Percentiles rank a stretch among this genome's conserved stretches.
These are phyloP conservation scores for Camellia oleifera DNA, from an alignment of 179 eudicot genomes.

Conservation along the genomic window DNA sequence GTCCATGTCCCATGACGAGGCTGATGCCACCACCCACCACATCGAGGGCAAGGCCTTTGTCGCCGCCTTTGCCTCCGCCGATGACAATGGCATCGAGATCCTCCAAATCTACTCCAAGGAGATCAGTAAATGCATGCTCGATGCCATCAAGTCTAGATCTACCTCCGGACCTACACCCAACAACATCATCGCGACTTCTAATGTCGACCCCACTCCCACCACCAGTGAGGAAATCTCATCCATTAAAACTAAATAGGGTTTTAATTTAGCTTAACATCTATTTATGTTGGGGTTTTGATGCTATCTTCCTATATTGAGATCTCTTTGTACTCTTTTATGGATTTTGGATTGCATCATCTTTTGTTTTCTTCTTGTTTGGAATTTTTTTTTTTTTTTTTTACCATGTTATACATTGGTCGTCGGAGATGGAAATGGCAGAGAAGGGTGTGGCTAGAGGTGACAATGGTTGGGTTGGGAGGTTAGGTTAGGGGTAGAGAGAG, in stretches of 20 bases:
- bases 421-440: too few relatives aligned
- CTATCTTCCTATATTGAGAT: too few relatives aligned
- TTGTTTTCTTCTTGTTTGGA: too few relatives aligned
- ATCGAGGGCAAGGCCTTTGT: slow-evolving; percentile 64
- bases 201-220: slow-evolving; percentile 12
- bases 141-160: slow-evolving; percentile 63
- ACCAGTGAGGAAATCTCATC: slow-evolving; percentile 34
- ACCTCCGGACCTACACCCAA: slow-evolving; percentile 6
- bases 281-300: too few relatives aligned
- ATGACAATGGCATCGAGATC: slow-evolving; percentile 71
- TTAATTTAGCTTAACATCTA: too few relatives aligned
- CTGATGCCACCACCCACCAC: slow-evolving; percentile 41
- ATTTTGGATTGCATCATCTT: too few relatives aligned
- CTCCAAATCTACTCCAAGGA: slow-evolving; percentile 80
- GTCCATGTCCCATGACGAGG: slow-evolving; percentile 50
- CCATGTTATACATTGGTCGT: too few relatives aligned
- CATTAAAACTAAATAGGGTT: slow-evolving; percentile 31
- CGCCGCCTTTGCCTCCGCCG: slow-evolving; percentile 27
- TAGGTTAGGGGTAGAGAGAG: too few relatives aligned
- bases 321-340: too few relatives aligned
- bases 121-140: slow-evolving; percentile 73
- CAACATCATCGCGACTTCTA: neutral
- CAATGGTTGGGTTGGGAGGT: too few relatives aligned
- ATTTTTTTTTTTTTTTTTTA: too few relatives aligned
- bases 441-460: too few relatives aligned